phyloP scores from a whole-genome alignment of 2,329 filamentous ascomycete genomes.

The Fusarium transvaalense region DNA sequence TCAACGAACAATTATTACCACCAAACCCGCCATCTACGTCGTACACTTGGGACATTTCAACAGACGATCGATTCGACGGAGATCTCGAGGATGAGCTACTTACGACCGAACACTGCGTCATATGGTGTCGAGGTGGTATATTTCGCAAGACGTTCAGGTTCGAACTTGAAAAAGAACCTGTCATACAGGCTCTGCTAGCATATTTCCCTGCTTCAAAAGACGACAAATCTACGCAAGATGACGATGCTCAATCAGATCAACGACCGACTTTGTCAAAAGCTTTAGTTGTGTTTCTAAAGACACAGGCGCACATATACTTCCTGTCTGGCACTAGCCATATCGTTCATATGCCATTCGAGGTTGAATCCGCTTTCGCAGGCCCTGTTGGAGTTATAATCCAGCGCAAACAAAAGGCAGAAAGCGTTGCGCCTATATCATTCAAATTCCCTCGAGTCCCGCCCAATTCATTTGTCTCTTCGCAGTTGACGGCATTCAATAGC shows the following conservation, averaged over 20 bases:
- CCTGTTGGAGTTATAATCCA: constrained; percentile 89
- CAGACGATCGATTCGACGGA: constrained; percentile 55
- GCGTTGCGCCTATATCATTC: constrained; percentile 63
- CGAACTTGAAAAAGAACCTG: constrained; percentile 84
- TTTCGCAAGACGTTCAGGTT: constrained; percentile 90
- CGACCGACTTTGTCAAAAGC: constrained; percentile 68
- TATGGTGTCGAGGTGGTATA: constrained; percentile 90
- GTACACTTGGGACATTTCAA: constrained; percentile 81
- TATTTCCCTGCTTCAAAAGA: constrained; percentile 75
- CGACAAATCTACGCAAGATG: constrained; percentile 32
- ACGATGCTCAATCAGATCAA: constrained; percentile 27
- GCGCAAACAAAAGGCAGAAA: constrained; percentile 73
- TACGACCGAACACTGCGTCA: constrained; percentile 78
- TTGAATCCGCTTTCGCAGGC: constrained; percentile 86
- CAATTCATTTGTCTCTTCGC: constrained; percentile 84
- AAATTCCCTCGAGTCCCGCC: constrained; percentile 75
- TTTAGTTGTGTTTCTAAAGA: constrained; percentile 90
- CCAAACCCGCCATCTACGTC: constrained; percentile 72
- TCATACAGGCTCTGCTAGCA: constrained; percentile 88
- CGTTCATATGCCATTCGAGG: constrained; percentile 93
- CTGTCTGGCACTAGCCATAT: constrained; percentile 89
- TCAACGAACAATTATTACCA: constrained; percentile 82
- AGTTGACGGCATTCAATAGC: constrained; percentile 67
- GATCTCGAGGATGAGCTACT: constrained; percentile 82
- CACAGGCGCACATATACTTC: constrained; percentile 94